Evolutionary conservation across 805 yeast genomes (phyloP).

Genomic region (Candida jianshihensis): DNA sequence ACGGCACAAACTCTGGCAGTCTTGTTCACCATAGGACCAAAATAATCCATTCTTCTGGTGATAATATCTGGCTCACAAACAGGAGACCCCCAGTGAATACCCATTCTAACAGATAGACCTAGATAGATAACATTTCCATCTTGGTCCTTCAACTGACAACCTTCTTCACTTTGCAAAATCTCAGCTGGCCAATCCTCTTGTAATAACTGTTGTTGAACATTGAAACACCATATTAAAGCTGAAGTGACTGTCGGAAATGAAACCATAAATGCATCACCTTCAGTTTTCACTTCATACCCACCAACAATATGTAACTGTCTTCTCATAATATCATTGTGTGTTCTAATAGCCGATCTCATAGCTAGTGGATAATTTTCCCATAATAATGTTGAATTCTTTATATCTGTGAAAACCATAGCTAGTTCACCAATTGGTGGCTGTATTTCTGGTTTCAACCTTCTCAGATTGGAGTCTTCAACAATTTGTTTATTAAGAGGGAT

Average conservation of each 20-base stretch:
- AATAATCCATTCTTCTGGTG: conserved; percentile 95
- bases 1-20: conserved; percentile 90
- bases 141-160: conserved; percentile 68
- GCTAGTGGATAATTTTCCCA: conserved; percentile 94
- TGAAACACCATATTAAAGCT: conserved; percentile 91
- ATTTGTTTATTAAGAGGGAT: conserved; percentile 37
- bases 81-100: conserved; percentile 97
- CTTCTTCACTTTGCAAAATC: conserved; percentile 76
- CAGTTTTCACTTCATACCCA: conserved; percentile 97
- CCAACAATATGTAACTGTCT: conserved; percentile 87
- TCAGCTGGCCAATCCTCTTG: conserved; percentile 95
- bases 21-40: conserved; percentile 97
- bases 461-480: conserved; percentile 69
- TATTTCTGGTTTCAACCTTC: conserved; percentile 84
- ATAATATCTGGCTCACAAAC: conserved; percentile 93
- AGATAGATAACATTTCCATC: conserved; percentile 57
- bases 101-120: conserved; percentile 96
- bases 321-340: conserved; percentile 92
- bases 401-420: conserved; percentile 96
- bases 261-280: conserved; percentile 99
- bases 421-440: conserved; percentile 92
- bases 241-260: conserved; percentile 89
- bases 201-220: conserved; percentile 78
- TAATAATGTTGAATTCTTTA: conserved; percentile 82
- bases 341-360: conserved; percentile 94